Evolutionary conservation across 306 rosid genomes (phyloP), one percentile per base, ranked within the genome.

Genomic region (Boehmeria nivea): DNA sequence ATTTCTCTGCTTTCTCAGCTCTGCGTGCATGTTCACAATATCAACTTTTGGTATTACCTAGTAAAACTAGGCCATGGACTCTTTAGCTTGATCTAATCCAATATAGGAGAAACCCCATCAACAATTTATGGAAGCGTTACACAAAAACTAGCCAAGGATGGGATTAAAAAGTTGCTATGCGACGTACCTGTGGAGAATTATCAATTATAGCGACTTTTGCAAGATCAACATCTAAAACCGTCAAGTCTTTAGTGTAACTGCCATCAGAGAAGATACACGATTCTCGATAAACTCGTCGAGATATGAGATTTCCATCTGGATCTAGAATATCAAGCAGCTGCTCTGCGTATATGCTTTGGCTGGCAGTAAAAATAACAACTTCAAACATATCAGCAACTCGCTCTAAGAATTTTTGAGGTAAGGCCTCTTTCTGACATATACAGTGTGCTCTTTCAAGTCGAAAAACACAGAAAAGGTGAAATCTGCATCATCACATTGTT

Each of bases 371-470:
- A 65, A 91, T 77, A 62, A 87, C 70, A 57, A 91, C 86, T 71
- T 91, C 96, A 72, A 91, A 91, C 86, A 84, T 80, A 81, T 85
- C 99, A 42, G 95, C 86, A 60, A 87, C 96, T 74, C 83, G 81
- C 72, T 83, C 99, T 76, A 91, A 72, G 85, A 91, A 91, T 37
- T 60, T 47, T 69, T 83, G 67, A 91, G 99, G 72, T 72, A 59
- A 61, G 99, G 99, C 81, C 99, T 82, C 83, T 71, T 79, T 63
- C 73, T 87, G 40, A 91, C 99, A 54, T 85, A 84, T 33, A 91
- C 99, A 11, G 74, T 82, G 78, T 87, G 82, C 69, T 91, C 96
- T 76, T 87, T 91, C 96, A 81, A 75, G 64, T 84, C 74, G 77
- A 82, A 91, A 72, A 83, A 87, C 49, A 91, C 95, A 8, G 72